A percentile compares a stretch with the other conserved stretches of the same genome.
Evolutionary conservation across 257 asterid species (phyloP).

Genomic region (Solanum dulcamara): DNA sequence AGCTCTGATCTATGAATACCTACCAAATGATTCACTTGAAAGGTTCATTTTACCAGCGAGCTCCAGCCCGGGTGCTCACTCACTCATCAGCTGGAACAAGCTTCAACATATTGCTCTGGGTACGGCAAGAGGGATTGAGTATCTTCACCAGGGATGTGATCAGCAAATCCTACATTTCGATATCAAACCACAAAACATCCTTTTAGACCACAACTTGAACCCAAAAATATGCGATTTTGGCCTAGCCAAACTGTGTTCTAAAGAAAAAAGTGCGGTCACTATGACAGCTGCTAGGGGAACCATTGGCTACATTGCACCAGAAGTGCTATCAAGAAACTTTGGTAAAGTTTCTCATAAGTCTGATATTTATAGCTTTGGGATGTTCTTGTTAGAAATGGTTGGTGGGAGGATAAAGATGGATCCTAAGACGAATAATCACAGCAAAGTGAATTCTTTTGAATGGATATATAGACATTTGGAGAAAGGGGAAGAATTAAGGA

Average conservation of each 20-base stretch:
- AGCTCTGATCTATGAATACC: background rate
- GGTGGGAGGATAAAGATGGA: background rate
- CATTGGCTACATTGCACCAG: background rate
- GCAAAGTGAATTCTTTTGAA: background rate
- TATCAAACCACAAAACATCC: background rate
- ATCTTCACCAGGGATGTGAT: slow-evolving; percentile 2
- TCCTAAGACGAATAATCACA: background rate
- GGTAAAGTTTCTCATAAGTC: background rate
- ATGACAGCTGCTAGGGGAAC: slow-evolving; percentile 1
- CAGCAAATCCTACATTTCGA: background rate
- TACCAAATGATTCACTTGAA: background rate
- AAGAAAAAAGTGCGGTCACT: background rate
- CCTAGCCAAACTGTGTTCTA: background rate
- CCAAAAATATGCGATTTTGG: background rate
- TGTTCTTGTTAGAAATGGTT: background rate
- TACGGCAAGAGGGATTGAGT: background rate
- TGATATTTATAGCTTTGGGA: background rate
- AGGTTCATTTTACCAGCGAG: background rate
- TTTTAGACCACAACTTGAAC: background rate
- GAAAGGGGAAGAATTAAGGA: background rate
- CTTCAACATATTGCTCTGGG: background rate
- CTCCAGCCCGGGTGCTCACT: background rate
- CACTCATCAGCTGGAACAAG: background rate
- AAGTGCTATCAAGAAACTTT: background rate
- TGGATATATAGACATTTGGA: background rate